Evolutionary conservation across 2,329 filamentous ascomycete species (phyloP).

Genomic region (Dothiorella sarmentorum): DNA sequence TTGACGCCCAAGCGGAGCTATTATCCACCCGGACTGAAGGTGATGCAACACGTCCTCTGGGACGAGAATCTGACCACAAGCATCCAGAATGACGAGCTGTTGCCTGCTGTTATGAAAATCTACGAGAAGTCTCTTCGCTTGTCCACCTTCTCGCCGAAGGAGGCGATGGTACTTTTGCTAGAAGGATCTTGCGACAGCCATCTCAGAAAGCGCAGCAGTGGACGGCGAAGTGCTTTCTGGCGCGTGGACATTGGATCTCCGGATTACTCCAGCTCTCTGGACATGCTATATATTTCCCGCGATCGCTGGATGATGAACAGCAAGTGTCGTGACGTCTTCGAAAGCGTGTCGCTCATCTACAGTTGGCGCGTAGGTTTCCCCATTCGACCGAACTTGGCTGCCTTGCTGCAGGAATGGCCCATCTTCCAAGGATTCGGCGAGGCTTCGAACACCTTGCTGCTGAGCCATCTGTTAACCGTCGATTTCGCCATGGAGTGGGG

Average conservation of each 20-base stretch:
- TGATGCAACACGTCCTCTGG: constrained; percentile 35
- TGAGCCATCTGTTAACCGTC: constrained; percentile 40
- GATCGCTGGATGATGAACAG: background rate
- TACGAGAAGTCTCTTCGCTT: constrained; percentile 21
- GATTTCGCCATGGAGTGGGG: constrained; percentile 46
- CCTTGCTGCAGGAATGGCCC: background rate
- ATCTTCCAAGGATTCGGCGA: background rate
- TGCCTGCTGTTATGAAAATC: constrained; percentile 21
- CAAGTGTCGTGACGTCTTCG: background rate
- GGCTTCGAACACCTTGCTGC: constrained; percentile 28
- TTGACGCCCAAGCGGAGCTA: constrained; percentile 37
- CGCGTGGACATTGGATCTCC: background rate
- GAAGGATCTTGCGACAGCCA: background rate
- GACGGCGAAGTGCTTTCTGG: background rate
- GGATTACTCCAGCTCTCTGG: background rate
- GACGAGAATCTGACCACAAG: constrained; percentile 22
- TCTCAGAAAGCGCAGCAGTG: background rate
- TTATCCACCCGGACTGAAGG: constrained; percentile 27
- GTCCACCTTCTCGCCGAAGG: background rate
- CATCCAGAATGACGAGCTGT: constrained; percentile 34
- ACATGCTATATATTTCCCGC: background rate
- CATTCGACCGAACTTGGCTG: background rate
- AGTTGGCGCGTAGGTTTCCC: background rate
- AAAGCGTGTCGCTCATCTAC: background rate
- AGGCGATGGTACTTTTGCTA: background rate